Percentiles rank a stretch among this genome's conserved stretches.
phyloP scores from a whole-genome alignment of 1,284 basidiomycete genomes.

The Omphalotus olearius region DNA sequence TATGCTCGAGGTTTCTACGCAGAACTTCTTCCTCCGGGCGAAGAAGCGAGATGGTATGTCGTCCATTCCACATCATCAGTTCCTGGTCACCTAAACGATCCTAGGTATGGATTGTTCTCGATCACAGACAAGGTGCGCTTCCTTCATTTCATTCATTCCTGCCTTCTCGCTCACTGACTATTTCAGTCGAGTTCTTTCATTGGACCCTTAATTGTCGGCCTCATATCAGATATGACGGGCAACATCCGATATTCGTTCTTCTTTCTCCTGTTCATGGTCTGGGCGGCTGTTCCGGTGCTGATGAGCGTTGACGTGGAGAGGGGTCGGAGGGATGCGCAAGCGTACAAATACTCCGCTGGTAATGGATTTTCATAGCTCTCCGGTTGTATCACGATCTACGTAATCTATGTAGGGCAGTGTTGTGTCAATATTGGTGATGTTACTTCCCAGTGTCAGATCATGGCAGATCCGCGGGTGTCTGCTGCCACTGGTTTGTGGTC shows the following conservation, averaged over 20 bases:
- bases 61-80: neutral
- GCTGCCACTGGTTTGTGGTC: no score
- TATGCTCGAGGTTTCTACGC: constrained; percentile 79
- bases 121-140: constrained; percentile 78
- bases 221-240: constrained; percentile 82
- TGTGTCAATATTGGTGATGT: no score
- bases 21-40: constrained; percentile 71
- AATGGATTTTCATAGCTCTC: neutral
- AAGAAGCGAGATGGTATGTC: constrained; percentile 76
- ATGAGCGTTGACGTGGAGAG: constrained; percentile 61
- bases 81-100: neutral
- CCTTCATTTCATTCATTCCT: constrained; percentile 1
- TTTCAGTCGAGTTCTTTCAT: constrained; percentile 81
- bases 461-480: no score
- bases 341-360: constrained; percentile 35
- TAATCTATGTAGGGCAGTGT: no score
- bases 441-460: no score
- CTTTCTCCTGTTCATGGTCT: constrained; percentile 80
- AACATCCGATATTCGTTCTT: constrained; percentile 89
- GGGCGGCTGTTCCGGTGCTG: constrained; percentile 76
- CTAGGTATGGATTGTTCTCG: constrained; percentile 59
- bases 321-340: constrained; percentile 64
- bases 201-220: constrained; percentile 81
- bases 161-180: neutral
- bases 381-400: neutral